Base-by-base conservation (phyloP, 805 yeast species). In the Wickerhamomyces strasburgensis region DNA sequence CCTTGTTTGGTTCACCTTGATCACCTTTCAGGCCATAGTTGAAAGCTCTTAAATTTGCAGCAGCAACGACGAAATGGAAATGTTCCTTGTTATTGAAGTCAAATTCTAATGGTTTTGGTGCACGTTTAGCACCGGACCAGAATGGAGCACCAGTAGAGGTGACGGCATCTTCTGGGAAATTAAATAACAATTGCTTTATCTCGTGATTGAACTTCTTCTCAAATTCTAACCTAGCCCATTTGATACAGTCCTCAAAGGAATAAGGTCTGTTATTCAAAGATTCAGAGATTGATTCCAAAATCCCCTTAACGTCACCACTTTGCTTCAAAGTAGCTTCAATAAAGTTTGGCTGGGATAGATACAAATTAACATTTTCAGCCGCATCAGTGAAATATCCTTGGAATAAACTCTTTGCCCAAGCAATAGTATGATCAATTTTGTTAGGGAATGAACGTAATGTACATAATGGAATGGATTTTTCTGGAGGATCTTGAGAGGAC, bases 101-200 rank as follows among this genome's bases (percentile, higher is more conserved):
- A 58, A 93, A 88, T 11, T 47, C 68, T 45, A 88, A 70, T n/a
- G 96, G 86, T 31, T 72, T 75, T 33, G 99, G 99, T 14, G 96
- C 95, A 60, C 98, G 80, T 65, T 93, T 93, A 24, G 98, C 93
- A 38, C 97, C 96, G 15, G 95, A 77, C 99, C 99, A 93, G 65
- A 93, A 93, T 50, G 94, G 93, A 23, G 81, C 88, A 38, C 98
- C 98, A 34, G 72, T 72, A 0, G 95, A 78, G 3, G 96, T 93
- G 30, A 73, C 80, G 4, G 98, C 93, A 63, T 93, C 98, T 43
- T 74, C 77, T 15, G 99, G 99, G 75, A 93, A 93, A 59, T 90
- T 93, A 71, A 75, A 93, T 48, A 93, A 72, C 56, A 93, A 73
- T 68, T 93, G 99, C 56, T 78, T 67, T 47, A 90, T 88, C 42